Conservation (phyloP, 1,139 yeast species). For the Candida sanyaensis region DNA sequence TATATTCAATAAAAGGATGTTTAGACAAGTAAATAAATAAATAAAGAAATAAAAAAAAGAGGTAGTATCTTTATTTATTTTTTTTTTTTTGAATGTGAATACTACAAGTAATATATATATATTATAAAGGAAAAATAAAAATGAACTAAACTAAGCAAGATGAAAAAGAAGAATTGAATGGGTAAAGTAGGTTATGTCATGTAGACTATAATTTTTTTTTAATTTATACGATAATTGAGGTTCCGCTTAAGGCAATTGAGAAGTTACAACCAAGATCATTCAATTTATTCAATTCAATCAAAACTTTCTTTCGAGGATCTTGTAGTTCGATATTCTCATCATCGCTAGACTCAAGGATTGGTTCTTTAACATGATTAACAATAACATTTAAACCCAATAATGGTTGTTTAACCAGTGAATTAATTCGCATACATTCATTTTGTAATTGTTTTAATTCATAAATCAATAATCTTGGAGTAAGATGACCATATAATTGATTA, state of each 20-base stretch:
- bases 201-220: not conserved
- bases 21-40: too few species aligned
- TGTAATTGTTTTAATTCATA: constrained; percentile 52
- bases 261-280: constrained; percentile 43
- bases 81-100: not conserved
- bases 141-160: constrained; percentile 7
- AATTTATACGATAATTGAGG: constrained; percentile 22
- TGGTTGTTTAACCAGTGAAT: constrained; percentile 23
- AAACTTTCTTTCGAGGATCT: constrained; percentile 60
- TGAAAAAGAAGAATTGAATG: not conserved
- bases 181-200: not conserved
- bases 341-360: constrained; percentile 17
- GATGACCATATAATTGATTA: constrained; percentile 69
- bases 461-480: constrained; percentile 66
- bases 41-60: not conserved
- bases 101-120: constrained; percentile 4
- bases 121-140: constrained; percentile 1
- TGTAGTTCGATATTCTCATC: constrained; percentile 10
- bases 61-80: not conserved
- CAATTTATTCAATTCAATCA: constrained; percentile 47
- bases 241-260: constrained; percentile 58
- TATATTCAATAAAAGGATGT: constrained; percentile 41
- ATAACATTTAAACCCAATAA: constrained; percentile 55
- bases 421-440: constrained; percentile 16
- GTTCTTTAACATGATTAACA: constrained; percentile 75